Evolutionary conservation across 1,284 basidiomycete genomes (phyloP).

Genomic region (Sanguinoderma infundibulare): DNA sequence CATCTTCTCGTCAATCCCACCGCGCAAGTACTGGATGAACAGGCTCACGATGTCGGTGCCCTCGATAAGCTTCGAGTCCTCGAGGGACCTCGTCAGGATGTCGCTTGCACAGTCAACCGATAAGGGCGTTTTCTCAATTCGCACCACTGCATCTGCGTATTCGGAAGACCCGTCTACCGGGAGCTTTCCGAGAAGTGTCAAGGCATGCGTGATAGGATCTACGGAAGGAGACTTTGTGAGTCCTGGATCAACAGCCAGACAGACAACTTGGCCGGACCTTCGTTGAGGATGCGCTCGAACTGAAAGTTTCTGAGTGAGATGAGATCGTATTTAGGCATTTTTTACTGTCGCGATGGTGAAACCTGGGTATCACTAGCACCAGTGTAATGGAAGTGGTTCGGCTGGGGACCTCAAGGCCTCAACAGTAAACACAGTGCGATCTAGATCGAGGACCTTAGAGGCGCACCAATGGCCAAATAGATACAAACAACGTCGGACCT

Average conservation of each 20-base stretch:
- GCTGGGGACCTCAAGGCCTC: too few species aligned
- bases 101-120: constrained; percentile 36
- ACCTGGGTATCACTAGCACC: too few species aligned
- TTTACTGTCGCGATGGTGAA: too few species aligned
- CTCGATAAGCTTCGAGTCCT: constrained; percentile 41
- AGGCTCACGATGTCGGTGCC: constrained; percentile 51
- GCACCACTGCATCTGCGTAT: constrained; percentile 54
- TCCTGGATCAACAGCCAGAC: background rate
- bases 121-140: constrained; percentile 62
- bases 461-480: too few species aligned
- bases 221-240: background rate
- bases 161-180: constrained; percentile 27
- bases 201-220: constrained; percentile 57
- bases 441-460: too few species aligned
- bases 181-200: constrained; percentile 49
- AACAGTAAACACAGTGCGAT: too few species aligned
- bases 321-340: constrained; percentile 15
- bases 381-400: too few species aligned
- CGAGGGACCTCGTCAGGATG: constrained; percentile 31
- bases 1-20: too few species aligned
- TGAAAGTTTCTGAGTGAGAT: constrained; percentile 42
- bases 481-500: too few species aligned
- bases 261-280: constrained; percentile 44
- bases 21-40: too few species aligned
- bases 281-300: constrained; percentile 60